Evolutionary conservation across 768 basidiomycete species (phyloP), one percentile per base, ranked within the genome.

Genomic region (Panaeolus papilionaceus): DNA sequence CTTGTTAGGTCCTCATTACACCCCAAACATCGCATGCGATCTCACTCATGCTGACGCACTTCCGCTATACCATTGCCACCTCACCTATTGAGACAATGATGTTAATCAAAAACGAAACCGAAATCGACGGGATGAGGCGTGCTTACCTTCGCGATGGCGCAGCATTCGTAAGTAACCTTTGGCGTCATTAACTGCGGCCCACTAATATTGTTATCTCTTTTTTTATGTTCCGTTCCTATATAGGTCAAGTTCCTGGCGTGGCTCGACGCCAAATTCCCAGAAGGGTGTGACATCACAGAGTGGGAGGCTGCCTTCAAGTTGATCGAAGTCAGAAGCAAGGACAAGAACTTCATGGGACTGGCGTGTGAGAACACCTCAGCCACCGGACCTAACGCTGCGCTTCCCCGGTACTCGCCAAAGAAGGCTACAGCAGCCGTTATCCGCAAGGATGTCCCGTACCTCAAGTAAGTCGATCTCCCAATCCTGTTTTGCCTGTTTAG

Each of bases 121-220:
- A 98, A 79, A 83, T 98, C 64, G 88, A 91, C 47, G 96, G 97
- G 2, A 78, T 98, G 76, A 85, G 86, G 68, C 81, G 86, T 47
- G 97, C 97, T 0, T 98, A 98, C 78, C 77, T 95, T 16, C 87
- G 96, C 64, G 98, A 99, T 77, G 97, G 95, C 23, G 92, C 86
- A 66, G 92, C 95, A 20, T 93, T 88, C 73, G 90, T 91, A 69
- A 75, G 92, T 89, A 58, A 37, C 18, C 38, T n/a, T 70, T 47
- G 66, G 72, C 62, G 16, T 65, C 64, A 40, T 67, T 64, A 68
- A 65, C 40, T 64, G 16, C 3, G 14, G 20, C 49, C 39, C 51
- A 58, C 66, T 26, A 18, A 49, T 62, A 70, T 73, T 39, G 71
- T 68, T 68, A 42, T 33, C 44, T 65, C 64, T 58, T 10, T 61